Percentiles rank a stretch among this genome's conserved stretches.
Evolutionary conservation across 176 grass and related monocot species (phyloP).

Genomic region (Dactylis glomerata): DNA sequence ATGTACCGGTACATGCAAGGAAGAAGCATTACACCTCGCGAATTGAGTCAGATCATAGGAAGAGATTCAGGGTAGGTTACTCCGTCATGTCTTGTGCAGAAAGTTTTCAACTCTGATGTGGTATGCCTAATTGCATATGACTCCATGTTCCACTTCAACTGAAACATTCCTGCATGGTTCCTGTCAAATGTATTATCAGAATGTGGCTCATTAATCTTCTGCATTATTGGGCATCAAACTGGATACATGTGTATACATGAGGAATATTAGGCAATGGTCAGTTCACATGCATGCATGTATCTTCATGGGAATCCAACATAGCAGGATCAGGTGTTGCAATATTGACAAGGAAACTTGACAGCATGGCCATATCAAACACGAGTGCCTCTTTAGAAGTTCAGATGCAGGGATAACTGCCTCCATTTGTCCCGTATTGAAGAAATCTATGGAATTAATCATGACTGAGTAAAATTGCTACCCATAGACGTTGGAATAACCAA

Average conservation of each 20-base stretch:
- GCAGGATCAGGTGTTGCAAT: not conserved
- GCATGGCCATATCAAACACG: not conserved
- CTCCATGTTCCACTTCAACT: not conserved
- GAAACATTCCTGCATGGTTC: slow-evolving; percentile 8
- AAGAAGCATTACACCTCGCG: slow-evolving; percentile 40
- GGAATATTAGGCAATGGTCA: not conserved
- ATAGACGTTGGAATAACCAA: not conserved
- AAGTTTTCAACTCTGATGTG: slow-evolving; percentile 4
- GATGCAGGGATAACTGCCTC: not conserved
- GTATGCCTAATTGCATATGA: not conserved
- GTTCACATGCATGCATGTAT: slow-evolving; percentile 4
- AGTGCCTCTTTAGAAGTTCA: not conserved
- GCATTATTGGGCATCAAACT: not conserved
- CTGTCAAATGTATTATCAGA: not conserved
- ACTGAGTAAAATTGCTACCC: not conserved
- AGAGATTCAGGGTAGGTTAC: slow-evolving; percentile 86
- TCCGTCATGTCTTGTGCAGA: not conserved
- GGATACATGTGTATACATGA: not conserved
- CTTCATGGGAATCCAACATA: not conserved
- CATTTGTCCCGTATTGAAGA: not conserved
- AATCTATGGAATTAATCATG: slow-evolving; percentile 6
- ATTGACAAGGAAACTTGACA: not conserved
- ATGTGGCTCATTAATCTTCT: not conserved
- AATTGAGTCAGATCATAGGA: slow-evolving; percentile 59
- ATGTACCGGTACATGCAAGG: slow-evolving; percentile 29